Percentiles rank a stretch among this genome's conserved stretches.
Evolutionary conservation across 1,284 basidiomycete species (phyloP).

Genomic region (Vanrija pseudolonga): DNA sequence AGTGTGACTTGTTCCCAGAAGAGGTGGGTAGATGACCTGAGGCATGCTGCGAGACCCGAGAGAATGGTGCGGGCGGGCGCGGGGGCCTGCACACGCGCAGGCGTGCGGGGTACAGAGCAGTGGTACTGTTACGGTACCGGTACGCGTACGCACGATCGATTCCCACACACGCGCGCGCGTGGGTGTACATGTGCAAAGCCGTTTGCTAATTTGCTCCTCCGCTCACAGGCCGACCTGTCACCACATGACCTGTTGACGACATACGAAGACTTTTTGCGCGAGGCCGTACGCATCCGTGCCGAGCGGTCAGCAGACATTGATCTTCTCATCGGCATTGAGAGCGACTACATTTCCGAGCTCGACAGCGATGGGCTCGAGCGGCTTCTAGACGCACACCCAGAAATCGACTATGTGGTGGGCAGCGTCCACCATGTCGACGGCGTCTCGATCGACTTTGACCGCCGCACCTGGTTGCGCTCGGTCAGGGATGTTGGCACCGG

Average conservation of each 20-base stretch:
- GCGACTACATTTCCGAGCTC: slow-evolving; percentile 72
- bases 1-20: slow-evolving; percentile 85
- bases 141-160: too few species aligned
- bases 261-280: slow-evolving; percentile 45
- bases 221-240: slow-evolving; percentile 39
- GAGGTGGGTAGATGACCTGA: slow-evolving; percentile 59
- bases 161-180: too few species aligned
- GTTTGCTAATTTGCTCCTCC: slow-evolving; percentile 8
- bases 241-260: slow-evolving; percentile 29
- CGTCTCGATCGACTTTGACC: slow-evolving; percentile 91
- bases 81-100: too few species aligned
- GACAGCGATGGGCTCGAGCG: slow-evolving; percentile 58
- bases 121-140: too few species aligned
- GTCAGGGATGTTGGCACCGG: slow-evolving; percentile 11
- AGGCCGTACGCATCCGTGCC: slow-evolving; percentile 54
- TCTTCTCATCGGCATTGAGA: slow-evolving; percentile 87
- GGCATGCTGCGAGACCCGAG: too few species aligned
- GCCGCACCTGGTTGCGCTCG: slow-evolving; percentile 32
- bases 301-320: slow-evolving; percentile 54
- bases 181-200: too few species aligned
- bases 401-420: slow-evolving; percentile 87
- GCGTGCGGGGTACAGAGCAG: too few species aligned
- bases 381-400: slow-evolving; percentile 54
- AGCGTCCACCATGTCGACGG: slow-evolving; percentile 86
- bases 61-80: too few species aligned